phyloP scores from a whole-genome alignment of 371 early-diverging fungal species.

The Mucor sp. region DNA sequence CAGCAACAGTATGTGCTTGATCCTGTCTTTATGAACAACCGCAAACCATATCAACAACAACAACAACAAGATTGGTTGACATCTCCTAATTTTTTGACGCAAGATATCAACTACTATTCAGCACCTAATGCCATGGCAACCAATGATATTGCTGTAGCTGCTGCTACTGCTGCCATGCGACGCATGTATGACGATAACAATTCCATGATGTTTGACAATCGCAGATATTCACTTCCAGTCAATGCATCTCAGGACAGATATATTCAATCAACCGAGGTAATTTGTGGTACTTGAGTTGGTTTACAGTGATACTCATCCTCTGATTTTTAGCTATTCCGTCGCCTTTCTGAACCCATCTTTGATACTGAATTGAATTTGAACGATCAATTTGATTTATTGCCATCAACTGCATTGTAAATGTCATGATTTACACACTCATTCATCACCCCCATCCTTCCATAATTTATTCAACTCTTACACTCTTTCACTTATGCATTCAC shows the following conservation, averaged over 20 bases:
- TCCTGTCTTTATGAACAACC: conserved; percentile 12
- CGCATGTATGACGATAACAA: background rate
- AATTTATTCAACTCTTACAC: conserved; percentile 5
- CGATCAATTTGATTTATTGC: conserved; percentile 6
- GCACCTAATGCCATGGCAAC: background rate
- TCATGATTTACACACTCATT: background rate
- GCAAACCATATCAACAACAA: background rate
- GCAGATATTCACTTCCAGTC: conserved; percentile 13
- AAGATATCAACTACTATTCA: background rate
- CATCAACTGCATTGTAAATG: background rate
- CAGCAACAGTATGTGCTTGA: conserved; percentile 3
- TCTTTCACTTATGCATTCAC: conserved; percentile 10
- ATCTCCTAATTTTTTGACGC: background rate
- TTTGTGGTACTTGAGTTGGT: background rate
- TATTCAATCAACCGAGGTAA: conserved; percentile 20
- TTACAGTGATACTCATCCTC: background rate
- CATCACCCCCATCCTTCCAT: conserved; percentile 1
- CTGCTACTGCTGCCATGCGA: background rate
- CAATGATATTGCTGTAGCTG: background rate
- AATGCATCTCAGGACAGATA: background rate
- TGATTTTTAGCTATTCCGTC: conserved; percentile 9
- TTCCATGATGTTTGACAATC: conserved; percentile 9
- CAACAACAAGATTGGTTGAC: conserved; percentile 1
- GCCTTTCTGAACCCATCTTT: conserved; percentile 31
- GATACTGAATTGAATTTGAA: conserved; percentile 10